A percentile compares a stretch with the other conserved stretches of the same genome.
Evolutionary conservation across 208 protist species (phyloP).

Genomic region (Kentomonas sorsogonicus): DNA sequence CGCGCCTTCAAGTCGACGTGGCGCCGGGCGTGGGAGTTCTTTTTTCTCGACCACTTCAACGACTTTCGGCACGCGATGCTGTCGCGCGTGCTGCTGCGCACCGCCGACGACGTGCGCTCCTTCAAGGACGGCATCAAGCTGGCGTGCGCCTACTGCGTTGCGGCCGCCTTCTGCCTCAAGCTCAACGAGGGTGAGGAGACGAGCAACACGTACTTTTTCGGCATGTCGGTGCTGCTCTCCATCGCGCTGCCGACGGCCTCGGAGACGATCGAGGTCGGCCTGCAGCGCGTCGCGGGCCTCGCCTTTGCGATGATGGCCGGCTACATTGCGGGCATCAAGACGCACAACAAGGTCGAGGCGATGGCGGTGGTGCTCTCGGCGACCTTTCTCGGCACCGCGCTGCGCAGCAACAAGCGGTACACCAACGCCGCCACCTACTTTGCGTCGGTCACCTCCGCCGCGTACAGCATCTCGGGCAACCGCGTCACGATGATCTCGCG

Average conservation of each 20-base stretch:
- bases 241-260: conserved; percentile 40
- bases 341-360: conserved; percentile 19
- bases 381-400: conserved; percentile 21
- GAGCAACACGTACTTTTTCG: conserved; percentile 40
- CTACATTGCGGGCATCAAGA: conserved; percentile 19
- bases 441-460: conserved; percentile 21
- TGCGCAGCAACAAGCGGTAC: conserved; percentile 21
- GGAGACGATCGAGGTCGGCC: conserved; percentile 35
- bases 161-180: conserved; percentile 28
- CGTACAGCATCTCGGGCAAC: conserved; percentile 2
- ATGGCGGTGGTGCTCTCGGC: conserved; percentile 20
- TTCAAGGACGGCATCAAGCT: conserved; percentile 63
- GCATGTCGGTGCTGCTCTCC: conserved; percentile 49
- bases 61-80: conserved; percentile 64
- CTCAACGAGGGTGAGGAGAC: conserved; percentile 20
- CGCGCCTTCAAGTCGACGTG: conserved; percentile 33
- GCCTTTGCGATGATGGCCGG: conserved; percentile 25
- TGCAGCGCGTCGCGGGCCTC: conserved; percentile 39
- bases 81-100: conserved; percentile 44
- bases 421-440: conserved; percentile 24
- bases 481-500: conserved; percentile 23
- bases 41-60: conserved; percentile 51
- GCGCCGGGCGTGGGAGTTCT: conserved; percentile 45
- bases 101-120: conserved; percentile 54
- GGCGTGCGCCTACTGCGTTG: conserved; percentile 44